Conservation (phyloP, 2,329 filamentous ascomycete species). For the Ophiostoma pallidulum region DNA sequence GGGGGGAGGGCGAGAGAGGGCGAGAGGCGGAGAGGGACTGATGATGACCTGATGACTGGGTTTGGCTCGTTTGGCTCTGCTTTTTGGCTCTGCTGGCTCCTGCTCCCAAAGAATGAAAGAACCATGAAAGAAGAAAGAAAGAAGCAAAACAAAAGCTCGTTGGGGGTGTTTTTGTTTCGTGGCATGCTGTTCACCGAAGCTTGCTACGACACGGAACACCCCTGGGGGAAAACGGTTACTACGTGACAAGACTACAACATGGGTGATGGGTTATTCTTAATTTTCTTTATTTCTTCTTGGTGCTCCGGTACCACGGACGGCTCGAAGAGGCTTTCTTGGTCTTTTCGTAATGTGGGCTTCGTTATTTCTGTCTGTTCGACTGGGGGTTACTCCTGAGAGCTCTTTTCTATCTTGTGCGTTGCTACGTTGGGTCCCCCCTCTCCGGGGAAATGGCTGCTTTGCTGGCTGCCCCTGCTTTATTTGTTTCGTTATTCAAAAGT, state of each 20-base stretch:
- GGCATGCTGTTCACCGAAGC: too few species aligned
- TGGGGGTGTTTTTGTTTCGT: too few species aligned
- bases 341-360: too few species aligned
- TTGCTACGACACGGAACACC: too few species aligned
- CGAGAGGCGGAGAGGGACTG: background rate
- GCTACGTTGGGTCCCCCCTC: too few species aligned
- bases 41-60: conserved; percentile 13
- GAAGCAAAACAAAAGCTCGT: background rate
- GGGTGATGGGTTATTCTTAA: background rate
- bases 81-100: conserved; percentile 1
- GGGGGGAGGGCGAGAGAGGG: background rate
- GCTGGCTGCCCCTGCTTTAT: too few species aligned
- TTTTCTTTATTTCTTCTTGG: background rate
- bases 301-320: background rate
- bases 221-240: too few species aligned
- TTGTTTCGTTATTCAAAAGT: too few species aligned
- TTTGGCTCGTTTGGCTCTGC: conserved; percentile 3
- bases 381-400: background rate
- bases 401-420: background rate
- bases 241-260: background rate
- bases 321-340: too few species aligned
- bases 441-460: too few species aligned
- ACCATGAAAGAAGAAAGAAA: background rate
- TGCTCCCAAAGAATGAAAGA: too few species aligned
- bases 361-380: background rate